Conservation (phyloP, 2,329 filamentous ascomycete genomes). For the Aspergillus niger region DNA sequence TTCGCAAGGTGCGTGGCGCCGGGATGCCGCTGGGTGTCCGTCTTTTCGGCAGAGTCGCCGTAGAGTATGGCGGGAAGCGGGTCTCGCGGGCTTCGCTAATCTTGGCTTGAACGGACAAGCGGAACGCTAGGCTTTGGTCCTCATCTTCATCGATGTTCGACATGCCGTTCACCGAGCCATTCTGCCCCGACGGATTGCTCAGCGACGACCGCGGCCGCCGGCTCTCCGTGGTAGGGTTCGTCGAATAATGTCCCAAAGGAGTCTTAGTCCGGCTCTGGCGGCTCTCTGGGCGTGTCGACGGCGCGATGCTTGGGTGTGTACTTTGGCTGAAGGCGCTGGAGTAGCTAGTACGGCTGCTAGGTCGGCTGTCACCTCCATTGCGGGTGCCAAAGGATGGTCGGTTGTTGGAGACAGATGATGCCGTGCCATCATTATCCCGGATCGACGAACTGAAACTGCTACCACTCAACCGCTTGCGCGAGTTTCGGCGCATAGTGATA, state of each 20-base stretch:
- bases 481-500: constrained; percentile 56
- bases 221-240: constrained; percentile 50
- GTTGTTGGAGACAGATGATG: constrained; percentile 38
- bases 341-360: constrained; percentile 71
- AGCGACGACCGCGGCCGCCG: constrained; percentile 71
- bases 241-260: constrained; percentile 60
- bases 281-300: constrained; percentile 62
- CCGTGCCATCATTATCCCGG: constrained; percentile 38
- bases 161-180: constrained; percentile 58
- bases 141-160: constrained; percentile 59
- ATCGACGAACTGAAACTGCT: constrained; percentile 45
- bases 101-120: constrained; percentile 35
- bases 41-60: constrained; percentile 52
- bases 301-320: constrained; percentile 38
- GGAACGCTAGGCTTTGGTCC: constrained; percentile 51
- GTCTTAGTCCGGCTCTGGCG: constrained; percentile 67
- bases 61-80: constrained; percentile 51
- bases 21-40: constrained; percentile 53
- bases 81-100: constrained; percentile 34
- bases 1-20: constrained; percentile 42
- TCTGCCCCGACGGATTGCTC: constrained; percentile 59
- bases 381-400: constrained; percentile 53
- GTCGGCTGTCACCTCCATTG: constrained; percentile 58
- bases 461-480: constrained; percentile 45
- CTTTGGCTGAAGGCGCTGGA: constrained; percentile 48